phyloP scores from a whole-genome alignment of 441 rosid species.

The Gossypium gossypioides region DNA sequence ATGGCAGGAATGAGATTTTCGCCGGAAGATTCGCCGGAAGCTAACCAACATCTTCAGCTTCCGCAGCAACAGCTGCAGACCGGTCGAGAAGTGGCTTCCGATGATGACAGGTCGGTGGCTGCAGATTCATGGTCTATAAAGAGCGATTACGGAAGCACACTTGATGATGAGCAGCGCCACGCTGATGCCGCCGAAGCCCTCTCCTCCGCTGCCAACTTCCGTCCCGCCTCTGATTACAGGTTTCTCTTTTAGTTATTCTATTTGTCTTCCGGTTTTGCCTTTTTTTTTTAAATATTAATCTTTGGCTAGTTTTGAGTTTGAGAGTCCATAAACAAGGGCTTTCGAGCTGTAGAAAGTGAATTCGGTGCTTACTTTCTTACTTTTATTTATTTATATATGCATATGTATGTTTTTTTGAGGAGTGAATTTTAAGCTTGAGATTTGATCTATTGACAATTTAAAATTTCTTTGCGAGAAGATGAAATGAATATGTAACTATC shows the following conservation, averaged over 20 bases:
- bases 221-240: conserved; percentile 74
- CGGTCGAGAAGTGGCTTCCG: conserved; percentile 51
- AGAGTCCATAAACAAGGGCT: background rate
- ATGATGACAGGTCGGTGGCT: conserved; percentile 89
- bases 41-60: conserved; percentile 30
- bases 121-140: conserved; percentile 98
- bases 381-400: background rate
- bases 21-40: conserved; percentile 65
- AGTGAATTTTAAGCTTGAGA: background rate
- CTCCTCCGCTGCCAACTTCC: conserved; percentile 65
- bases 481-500: background rate
- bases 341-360: background rate
- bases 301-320: background rate
- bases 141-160: conserved; percentile 92
- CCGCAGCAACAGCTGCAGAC: conserved; percentile 33
- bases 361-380: background rate
- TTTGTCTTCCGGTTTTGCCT: background rate
- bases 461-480: background rate
- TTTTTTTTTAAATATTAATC: background rate
- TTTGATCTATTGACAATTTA: background rate
- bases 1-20: conserved; percentile 65
- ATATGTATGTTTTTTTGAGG: background rate
- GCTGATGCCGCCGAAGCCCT: conserved; percentile 88
- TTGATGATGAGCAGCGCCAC: conserved; percentile 94
- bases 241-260: background rate